Base-by-base conservation (phyloP, 257 asterid genomes). In the Prunella vulgaris region DNA sequence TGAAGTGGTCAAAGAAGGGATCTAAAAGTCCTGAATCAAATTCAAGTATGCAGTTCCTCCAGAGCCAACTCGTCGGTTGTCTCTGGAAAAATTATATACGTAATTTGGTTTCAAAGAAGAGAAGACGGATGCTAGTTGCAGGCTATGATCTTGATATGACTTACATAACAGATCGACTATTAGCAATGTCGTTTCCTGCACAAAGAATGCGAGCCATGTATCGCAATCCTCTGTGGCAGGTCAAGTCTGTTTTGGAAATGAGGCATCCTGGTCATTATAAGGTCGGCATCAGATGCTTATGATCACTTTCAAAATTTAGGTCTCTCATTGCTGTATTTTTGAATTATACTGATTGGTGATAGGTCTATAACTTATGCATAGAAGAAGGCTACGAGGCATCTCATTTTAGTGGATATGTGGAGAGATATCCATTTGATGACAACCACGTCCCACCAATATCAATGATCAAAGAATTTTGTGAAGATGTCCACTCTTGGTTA, bases 101-200 rank as follows among this genome's bases (percentile, higher is more conserved):
- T 7, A 88, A 85, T 65, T 76, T 88, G 54, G 97, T 90, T 38
- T 90, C 97, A 0, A 88, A 85, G 71, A 75, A 88, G 62, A 76
- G 97, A 56, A 77, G 96, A 74, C 84, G 96, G 20, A 80, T 90
- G 92, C 84, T 82, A 10, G 92, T 88, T 10, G 97, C 88, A 0
- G 97, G 97, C 0, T 90, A 88, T 72, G 96, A 90, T 76, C 94
- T 90, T 24, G 97, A 90, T 28, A 90, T 90, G 97, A 86, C 94
- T 13, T 90, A 90, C 64, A 86, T 90, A 57, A 86, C 89, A 0
- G 92, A 88, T 61, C 79, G 88, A 3, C 51, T 88, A 13, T 76
- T 90, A 32, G 97, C 92, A 0, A 88, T 90, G 96, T 88, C 97
- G 2, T 90, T 88, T 68, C 97, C 97, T 37, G 89, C 96, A 0